Base-by-base conservation (phyloP, 768 basidiomycete species). In the Sutorius australiensis region DNA sequence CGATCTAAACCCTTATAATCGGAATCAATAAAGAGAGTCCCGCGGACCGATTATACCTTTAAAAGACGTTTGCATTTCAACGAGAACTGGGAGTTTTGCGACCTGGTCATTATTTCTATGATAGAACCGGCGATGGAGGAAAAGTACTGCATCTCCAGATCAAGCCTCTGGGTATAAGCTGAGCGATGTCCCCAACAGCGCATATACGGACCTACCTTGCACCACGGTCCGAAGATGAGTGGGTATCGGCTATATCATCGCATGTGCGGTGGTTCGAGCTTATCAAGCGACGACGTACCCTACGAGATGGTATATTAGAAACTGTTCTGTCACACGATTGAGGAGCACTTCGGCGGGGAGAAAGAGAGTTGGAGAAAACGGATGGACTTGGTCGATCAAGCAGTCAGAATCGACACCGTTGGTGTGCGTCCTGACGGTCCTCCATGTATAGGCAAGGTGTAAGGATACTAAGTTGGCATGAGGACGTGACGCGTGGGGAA, bases 201-300 rank as follows among this genome's bases (percentile, higher is more conserved):
- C 49, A 49, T 53, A 55, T 43, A 50, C 40, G 48, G 38, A 65
- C 67, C 50, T 72, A 85, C 88, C 73, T 77, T 76, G 63, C 76
- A 74, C 82, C 83, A 83, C 27, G 75, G 67, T 3, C 89, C 89
- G 65, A 91, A 92, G 51, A 90, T 79, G 36, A 89, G 73, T 19
- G 89, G 89, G 70, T 90, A 89, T 3, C 83, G 82, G 61, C 89
- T 91, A 59, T 31, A 38, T 33, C 32, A 41, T 64, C 19, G 17
- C 50, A 33, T 47, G 33, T 31, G 57, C 44, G 56, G 59, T 53
- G 47, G 48, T 50, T 34, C 54, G 39, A 43, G 37, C 19, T 6
- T 32, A 36, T 48, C 21, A 46, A 52, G 44, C 24, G 47, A 34
- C 16, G 24, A 67, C 75, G 39, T 60, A 85, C 86, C 75, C 80